Evolutionary conservation across 2,329 filamentous ascomycete genomes (phyloP).

Genomic region (Xylaria hypoxylon): DNA sequence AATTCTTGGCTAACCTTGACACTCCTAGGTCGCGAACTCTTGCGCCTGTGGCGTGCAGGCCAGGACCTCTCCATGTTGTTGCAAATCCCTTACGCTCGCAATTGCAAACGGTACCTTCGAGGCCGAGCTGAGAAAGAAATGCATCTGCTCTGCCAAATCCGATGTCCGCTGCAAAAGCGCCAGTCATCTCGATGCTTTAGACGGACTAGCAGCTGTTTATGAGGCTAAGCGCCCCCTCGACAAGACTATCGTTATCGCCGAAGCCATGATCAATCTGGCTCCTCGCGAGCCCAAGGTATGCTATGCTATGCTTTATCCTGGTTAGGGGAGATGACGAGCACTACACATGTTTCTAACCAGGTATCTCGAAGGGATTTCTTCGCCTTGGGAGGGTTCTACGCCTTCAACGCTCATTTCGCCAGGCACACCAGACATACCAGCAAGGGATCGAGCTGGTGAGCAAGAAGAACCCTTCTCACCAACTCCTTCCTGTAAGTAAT

Average conservation of each 20-base stretch:
- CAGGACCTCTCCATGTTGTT: conserved; percentile 37
- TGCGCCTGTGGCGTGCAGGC: conserved; percentile 42
- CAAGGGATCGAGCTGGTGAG: conserved; percentile 46
- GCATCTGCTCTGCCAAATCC: conserved; percentile 43
- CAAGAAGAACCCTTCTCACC: conserved; percentile 43
- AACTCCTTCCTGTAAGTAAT: conserved; percentile 40
- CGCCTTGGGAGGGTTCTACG: conserved; percentile 48
- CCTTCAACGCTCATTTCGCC: conserved; percentile 32
- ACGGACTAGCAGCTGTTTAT: conserved; percentile 43
- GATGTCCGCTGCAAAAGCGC: conserved; percentile 42
- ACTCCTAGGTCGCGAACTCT: conserved; percentile 36
- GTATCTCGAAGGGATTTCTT: conserved; percentile 42
- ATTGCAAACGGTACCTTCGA: conserved; percentile 41
- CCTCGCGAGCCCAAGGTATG: conserved; percentile 47
- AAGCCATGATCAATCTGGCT: conserved; percentile 46
- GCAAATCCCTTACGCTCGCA: conserved; percentile 40
- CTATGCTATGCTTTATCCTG: neutral
- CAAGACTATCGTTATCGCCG: conserved; percentile 37
- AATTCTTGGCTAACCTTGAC: neutral
- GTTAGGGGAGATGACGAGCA: neutral
- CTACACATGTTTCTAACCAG: conserved; percentile 28
- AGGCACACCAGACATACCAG: conserved; percentile 43
- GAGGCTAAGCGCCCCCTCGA: conserved; percentile 40
- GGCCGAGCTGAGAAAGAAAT: conserved; percentile 41
- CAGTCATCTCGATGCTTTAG: conserved; percentile 45